phyloP scores from a whole-genome alignment of 345 rosid species.

The Cardamine occulta region DNA sequence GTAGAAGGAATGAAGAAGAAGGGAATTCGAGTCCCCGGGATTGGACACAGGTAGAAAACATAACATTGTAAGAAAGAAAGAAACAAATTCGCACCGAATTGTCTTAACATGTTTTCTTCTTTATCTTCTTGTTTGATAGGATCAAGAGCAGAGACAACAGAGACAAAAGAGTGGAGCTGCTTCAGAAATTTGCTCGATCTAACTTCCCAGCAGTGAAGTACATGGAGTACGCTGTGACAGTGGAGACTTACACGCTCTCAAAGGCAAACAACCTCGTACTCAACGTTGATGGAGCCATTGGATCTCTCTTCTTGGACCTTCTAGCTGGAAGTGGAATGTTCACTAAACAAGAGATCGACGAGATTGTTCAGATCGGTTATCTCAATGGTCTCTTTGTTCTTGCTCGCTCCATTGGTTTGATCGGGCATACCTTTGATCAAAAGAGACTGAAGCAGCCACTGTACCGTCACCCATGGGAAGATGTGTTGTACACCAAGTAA shows the following conservation, averaged over 20 bases:
- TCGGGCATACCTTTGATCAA: constrained; percentile 95
- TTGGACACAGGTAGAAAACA: constrained; percentile 81
- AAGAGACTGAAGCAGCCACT: constrained; percentile 97
- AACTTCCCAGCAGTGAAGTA: constrained; percentile 92
- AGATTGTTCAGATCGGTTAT: constrained; percentile 83
- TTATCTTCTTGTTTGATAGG: constrained; percentile 47
- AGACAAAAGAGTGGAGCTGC: constrained; percentile 94
- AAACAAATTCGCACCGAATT: background rate
- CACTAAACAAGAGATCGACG: constrained; percentile 91
- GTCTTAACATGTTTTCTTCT: constrained; percentile 4
- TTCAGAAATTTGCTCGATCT: constrained; percentile 85
- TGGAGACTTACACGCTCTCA: constrained; percentile 86
- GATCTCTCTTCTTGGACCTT: constrained; percentile 96
- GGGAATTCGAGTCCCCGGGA: constrained; percentile 98
- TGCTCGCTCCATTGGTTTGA: constrained; percentile 90
- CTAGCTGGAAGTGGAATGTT: constrained; percentile 94
- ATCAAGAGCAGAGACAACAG: constrained; percentile 98
- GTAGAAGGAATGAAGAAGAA: constrained; percentile 98
- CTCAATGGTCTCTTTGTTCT: constrained; percentile 90
- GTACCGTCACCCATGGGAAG: constrained; percentile 99
- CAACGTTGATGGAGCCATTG: constrained; percentile 91
- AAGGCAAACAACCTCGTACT: constrained; percentile 87
- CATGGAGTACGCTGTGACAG: constrained; percentile 92
- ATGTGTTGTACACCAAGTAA: constrained; percentile 97
- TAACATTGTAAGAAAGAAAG: background rate